Conservation (phyloP, 2,329 filamentous ascomycete species). For the Paracoccidioides brasiliensis region DNA sequence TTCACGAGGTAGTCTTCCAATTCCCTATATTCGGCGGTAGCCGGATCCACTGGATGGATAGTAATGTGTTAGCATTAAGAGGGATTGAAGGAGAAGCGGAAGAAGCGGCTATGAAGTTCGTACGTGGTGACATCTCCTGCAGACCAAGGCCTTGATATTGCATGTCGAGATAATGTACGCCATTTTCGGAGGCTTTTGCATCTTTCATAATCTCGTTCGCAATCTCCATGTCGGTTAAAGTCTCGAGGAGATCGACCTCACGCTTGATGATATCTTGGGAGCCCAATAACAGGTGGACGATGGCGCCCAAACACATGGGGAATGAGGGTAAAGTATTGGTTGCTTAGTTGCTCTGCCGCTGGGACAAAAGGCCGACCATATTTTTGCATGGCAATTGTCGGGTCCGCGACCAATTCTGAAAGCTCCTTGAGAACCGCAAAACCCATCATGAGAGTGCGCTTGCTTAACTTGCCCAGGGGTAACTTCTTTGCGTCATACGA, state of each 20-base stretch:
- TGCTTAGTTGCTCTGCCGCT: constrained; percentile 54
- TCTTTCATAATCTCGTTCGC: constrained; percentile 64
- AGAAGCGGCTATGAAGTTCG: constrained; percentile 8
- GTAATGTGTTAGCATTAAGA: neutral
- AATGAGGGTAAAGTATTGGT: constrained; percentile 68
- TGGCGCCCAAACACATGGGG: constrained; percentile 68
- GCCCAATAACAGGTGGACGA: constrained; percentile 54
- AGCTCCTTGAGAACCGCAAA: constrained; percentile 68
- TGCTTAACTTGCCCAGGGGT: constrained; percentile 72
- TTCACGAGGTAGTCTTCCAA: constrained; percentile 54
- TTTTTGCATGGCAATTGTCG: constrained; percentile 28
- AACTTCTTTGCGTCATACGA: constrained; percentile 50
- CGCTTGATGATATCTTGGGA: constrained; percentile 48
- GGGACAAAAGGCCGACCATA: constrained; percentile 23
- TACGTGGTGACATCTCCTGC: constrained; percentile 57
- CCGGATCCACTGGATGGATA: constrained; percentile 35
- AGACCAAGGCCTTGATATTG: constrained; percentile 60
- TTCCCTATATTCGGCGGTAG: constrained; percentile 49
- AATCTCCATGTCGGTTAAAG: constrained; percentile 73
- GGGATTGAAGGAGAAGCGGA: neutral
- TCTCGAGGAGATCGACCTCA: constrained; percentile 70
- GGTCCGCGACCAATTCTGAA: constrained; percentile 49
- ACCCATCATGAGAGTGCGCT: constrained; percentile 59
- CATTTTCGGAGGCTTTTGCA: constrained; percentile 38
- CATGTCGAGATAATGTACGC: constrained; percentile 53